Percentiles rank a stretch among this genome's conserved stretches.
Conservation (phyloP, 2,329 filamentous ascomycete genomes). For the Pestalotiopsis sp. region DNA sequence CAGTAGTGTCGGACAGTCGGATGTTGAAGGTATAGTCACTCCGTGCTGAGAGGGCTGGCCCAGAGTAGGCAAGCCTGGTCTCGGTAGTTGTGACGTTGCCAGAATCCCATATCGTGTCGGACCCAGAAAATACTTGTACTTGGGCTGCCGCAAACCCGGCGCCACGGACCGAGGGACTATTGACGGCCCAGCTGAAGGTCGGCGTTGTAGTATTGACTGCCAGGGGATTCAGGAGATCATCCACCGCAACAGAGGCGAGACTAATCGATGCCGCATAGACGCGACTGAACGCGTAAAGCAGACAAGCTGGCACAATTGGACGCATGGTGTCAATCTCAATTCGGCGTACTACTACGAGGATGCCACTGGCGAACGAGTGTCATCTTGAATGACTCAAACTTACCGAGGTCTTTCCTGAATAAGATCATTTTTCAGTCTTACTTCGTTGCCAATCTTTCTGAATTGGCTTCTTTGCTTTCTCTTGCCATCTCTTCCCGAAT, state of each 20-base stretch:
- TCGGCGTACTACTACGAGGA: neutral
- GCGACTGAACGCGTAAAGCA: neutral
- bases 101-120: neutral
- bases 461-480: neutral
- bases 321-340: neutral
- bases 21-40: neutral
- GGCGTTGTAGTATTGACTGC: neutral
- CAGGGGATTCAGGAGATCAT: neutral
- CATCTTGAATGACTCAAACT: neutral
- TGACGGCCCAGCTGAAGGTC: neutral
- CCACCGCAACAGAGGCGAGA: neutral
- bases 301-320: neutral
- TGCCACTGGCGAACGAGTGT: neutral
- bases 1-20: neutral
- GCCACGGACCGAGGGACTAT: neutral
- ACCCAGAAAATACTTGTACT: neutral
- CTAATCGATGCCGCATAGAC: neutral
- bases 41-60: neutral
- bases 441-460: neutral
- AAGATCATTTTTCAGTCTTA: neutral
- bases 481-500: neutral
- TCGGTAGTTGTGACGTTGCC: neutral
- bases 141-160: neutral
- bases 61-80: neutral
- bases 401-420: neutral